Base-by-base conservation (phyloP, 2,329 filamentous ascomycete species). In the Claviceps sp. region DNA sequence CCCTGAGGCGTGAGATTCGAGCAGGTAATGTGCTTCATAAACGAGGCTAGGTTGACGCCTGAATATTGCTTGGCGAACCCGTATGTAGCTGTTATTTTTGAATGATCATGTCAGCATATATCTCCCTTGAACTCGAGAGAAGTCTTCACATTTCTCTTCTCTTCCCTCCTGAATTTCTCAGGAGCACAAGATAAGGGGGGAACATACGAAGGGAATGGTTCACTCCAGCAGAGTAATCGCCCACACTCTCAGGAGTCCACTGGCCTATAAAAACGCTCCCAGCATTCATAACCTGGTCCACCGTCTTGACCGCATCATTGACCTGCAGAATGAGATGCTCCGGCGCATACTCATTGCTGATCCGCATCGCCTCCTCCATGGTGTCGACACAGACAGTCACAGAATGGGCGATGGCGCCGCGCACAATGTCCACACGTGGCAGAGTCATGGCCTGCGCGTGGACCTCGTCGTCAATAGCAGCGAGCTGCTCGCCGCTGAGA, bases 11-110 rank as follows among this genome's bases (percentile, higher is more conserved):
- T 95, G 55, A 98, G 76, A 67, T 95, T 87, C 0, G 89, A 89
- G 71, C 87, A 93, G 40, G 93, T 98, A 63, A 98, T 96, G 74
- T 97, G 89, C 74, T 98, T 98, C 67, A 95, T 79, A 70, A 96
- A 98, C 2, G 91, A 97, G 36, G 81, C 89, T 5, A 98, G 79
- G 68, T 95, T 98, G 63, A 98, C 93, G 50, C 93, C 93, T 5
- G 89, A 96, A 73, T 98, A 98, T 69, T 98, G 93, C 72, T 95
- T 95, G 48, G 93, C 93, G 63, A 95, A 98, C 42, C 93, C 93
- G 64, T 97, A 98, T 0, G 93, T 98, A 50, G 93, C 89, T 95
- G 59, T 2, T 24, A 40, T 40, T 1, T 47, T 34, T 26, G 13
- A 16, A 43, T 8, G 11, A 3, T 3, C 24, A 22, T 7, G 7